A percentile compares a stretch with the other conserved stretches of the same genome.
Evolutionary conservation across 192 early-diverging fungal species (phyloP).

Genomic region (Phlyctochytrium arcticum): DNA sequence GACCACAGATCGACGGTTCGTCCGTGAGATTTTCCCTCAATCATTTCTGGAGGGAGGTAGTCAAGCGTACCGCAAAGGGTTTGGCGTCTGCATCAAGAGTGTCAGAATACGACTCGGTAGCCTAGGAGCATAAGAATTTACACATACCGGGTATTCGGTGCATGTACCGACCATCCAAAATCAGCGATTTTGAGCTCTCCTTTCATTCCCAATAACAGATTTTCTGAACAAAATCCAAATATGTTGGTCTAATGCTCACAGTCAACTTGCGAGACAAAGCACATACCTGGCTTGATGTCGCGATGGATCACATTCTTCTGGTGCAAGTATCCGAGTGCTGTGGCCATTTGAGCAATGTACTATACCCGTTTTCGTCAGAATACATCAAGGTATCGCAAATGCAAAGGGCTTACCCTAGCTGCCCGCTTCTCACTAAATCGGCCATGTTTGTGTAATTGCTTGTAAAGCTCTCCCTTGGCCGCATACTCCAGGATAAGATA

Average conservation of each 20-base stretch:
- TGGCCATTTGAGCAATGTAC: slow-evolving; percentile 88
- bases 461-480: slow-evolving; percentile 90
- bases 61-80: slow-evolving; percentile 95
- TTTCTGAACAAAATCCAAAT: slow-evolving; percentile 49
- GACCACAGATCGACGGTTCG: slow-evolving; percentile 88
- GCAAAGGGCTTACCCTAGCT: slow-evolving; percentile 58
- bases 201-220: slow-evolving; percentile 77
- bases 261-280: background rate
- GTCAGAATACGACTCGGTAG: background rate
- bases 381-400: slow-evolving; percentile 10
- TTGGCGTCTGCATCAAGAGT: slow-evolving; percentile 51
- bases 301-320: slow-evolving; percentile 89
- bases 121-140: background rate
- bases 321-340: slow-evolving; percentile 83
- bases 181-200: slow-evolving; percentile 94
- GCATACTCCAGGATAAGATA: slow-evolving; percentile 96
- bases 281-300: slow-evolving; percentile 83
- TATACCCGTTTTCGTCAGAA: slow-evolving; percentile 20
- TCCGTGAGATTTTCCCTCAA: slow-evolving; percentile 77
- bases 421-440: slow-evolving; percentile 73
- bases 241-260: background rate
- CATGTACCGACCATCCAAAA: slow-evolving; percentile 96
- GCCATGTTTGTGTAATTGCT: slow-evolving; percentile 63
- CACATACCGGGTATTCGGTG: slow-evolving; percentile 54
- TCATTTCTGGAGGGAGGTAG: slow-evolving; percentile 95